phyloP scores from a whole-genome alignment of 352 stramenopile species.

The Pythium grandisporangium region DNA sequence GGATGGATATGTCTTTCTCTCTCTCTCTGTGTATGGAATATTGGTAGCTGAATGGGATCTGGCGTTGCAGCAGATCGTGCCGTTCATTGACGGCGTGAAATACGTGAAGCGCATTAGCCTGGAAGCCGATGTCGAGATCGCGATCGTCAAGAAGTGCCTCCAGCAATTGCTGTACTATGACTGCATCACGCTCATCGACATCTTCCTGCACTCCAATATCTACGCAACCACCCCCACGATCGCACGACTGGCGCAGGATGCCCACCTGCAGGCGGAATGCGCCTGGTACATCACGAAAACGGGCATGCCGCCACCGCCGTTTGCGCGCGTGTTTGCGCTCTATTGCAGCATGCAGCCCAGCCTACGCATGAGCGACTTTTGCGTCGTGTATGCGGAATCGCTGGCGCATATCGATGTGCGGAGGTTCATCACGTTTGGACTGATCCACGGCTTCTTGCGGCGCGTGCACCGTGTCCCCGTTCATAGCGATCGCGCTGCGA shows the following conservation, averaged over 20 bases:
- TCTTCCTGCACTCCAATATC: constrained; percentile 88
- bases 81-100: constrained; percentile 86
- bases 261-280: constrained; percentile 63
- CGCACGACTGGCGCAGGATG: constrained; percentile 37
- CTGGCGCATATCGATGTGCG: constrained; percentile 68
- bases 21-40: constrained; percentile 2
- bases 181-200: constrained; percentile 86
- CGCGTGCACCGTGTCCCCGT: constrained; percentile 84
- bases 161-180: constrained; percentile 84
- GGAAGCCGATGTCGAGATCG: constrained; percentile 81
- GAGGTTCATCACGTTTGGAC: constrained; percentile 81
- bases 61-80: constrained; percentile 83
- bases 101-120: constrained; percentile 87
- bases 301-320: constrained; percentile 37
- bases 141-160: constrained; percentile 84
- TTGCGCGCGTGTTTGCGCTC: constrained; percentile 75
- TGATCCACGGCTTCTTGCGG: constrained; percentile 79
- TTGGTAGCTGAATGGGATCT: constrained; percentile 76
- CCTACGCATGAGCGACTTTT: constrained; percentile 77
- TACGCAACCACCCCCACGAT: constrained; percentile 73
- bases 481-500: constrained; percentile 27
- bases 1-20: neutral
- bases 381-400: constrained; percentile 63
- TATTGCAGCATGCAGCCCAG: constrained; percentile 84
- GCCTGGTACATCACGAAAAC: constrained; percentile 75